A percentile compares a stretch with the other conserved stretches of the same genome.
These are phyloP conservation scores for Yarrowia galli DNA, from an alignment of 1,139 yeast genomes.

Conservation along the genomic window DNA sequence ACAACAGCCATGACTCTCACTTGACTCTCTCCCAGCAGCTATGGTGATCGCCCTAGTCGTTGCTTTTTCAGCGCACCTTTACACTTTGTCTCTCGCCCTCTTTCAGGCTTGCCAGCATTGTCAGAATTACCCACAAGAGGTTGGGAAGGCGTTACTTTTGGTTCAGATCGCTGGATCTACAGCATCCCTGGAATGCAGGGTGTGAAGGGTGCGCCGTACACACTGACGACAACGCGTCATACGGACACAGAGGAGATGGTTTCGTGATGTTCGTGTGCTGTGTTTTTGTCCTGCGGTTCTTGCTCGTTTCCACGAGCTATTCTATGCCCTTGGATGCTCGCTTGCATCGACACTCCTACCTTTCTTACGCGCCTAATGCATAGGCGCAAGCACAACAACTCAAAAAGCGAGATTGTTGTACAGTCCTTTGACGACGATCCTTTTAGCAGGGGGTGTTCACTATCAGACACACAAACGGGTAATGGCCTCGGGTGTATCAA, in stretches of 20 bases:
- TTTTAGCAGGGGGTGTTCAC: conserved; percentile 25
- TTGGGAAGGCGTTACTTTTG: conserved; percentile 10
- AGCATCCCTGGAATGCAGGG: conserved; percentile 35
- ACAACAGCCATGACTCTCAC: background rate
- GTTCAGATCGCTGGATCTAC: conserved; percentile 34
- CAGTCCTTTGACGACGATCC: conserved; percentile 18
- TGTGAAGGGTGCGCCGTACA: background rate
- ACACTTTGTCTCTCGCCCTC: background rate
- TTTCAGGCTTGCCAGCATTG: background rate
- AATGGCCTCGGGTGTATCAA: background rate
- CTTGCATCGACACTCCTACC: background rate
- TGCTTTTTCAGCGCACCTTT: background rate
- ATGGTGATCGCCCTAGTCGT: background rate
- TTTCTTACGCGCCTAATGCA: conserved; percentile 32
- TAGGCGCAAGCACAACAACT: conserved; percentile 5
- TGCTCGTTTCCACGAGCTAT: background rate
- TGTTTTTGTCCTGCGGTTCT: background rate
- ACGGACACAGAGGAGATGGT: too few species aligned
- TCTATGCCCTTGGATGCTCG: background rate
- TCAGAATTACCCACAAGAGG: conserved; percentile 3
- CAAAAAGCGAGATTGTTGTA: background rate
- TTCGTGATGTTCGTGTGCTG: background rate
- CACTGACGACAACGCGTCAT: background rate
- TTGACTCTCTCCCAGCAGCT: background rate
- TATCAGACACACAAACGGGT: background rate